A percentile compares a stretch with the other conserved stretches of the same genome.
phyloP scores from a whole-genome alignment of 208 protist genomes.

The Trypanosoma melophagium region DNA sequence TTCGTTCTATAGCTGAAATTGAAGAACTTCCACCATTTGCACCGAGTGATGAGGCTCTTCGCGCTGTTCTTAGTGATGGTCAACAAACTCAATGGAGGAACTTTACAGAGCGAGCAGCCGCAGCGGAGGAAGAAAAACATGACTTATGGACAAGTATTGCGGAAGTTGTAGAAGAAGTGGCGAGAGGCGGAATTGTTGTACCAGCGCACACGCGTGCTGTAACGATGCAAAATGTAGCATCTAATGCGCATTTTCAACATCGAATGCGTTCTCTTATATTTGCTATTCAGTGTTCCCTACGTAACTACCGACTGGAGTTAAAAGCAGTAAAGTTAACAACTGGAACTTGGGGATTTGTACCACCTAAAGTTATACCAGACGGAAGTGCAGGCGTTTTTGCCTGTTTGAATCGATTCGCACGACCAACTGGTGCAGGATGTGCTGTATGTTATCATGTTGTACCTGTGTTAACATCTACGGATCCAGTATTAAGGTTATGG shows the following conservation, averaged over 20 bases:
- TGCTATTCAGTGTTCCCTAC: constrained; percentile 47
- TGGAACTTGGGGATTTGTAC: constrained; percentile 69
- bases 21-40: constrained; percentile 39
- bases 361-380: constrained; percentile 40
- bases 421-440: constrained; percentile 76
- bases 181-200: constrained; percentile 52
- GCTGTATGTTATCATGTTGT: constrained; percentile 66
- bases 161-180: constrained; percentile 50
- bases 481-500: constrained; percentile 55
- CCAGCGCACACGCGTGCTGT: constrained; percentile 60
- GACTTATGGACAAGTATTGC: constrained; percentile 30
- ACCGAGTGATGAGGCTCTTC: constrained; percentile 8
- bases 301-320: constrained; percentile 48
- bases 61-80: constrained; percentile 19
- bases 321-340: constrained; percentile 57
- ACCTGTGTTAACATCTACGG: constrained; percentile 10
- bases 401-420: constrained; percentile 67
- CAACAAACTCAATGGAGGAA: constrained; percentile 13
- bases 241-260: constrained; percentile 35
- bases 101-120: constrained; percentile 13
- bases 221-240: constrained; percentile 50
- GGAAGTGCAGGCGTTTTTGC: constrained; percentile 50
- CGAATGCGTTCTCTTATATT: constrained; percentile 64
- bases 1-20: constrained; percentile 65
- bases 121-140: neutral